Base-by-base conservation (phyloP, 2,329 filamentous ascomycete species). In the Fusarium begoniae region DNA sequence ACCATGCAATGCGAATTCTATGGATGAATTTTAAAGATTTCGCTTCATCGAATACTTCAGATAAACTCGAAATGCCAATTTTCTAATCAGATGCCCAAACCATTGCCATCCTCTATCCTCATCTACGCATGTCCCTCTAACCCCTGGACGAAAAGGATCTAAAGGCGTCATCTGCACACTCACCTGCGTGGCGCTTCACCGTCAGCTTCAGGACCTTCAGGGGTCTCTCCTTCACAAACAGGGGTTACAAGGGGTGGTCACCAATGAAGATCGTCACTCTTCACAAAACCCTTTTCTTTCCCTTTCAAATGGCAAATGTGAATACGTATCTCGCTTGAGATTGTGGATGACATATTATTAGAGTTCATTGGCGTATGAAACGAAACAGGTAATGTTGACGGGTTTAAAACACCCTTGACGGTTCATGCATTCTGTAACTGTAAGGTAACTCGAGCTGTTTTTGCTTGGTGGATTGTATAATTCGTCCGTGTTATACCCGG, bases 211-310 rank as follows among this genome's bases (percentile, higher is more conserved):
- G 18, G 28, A 47, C 28, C 43, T n/a, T 24, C 56, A 59, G 56
- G 56, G 56, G 56, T 38, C 55, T 48, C 30, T 41, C n/a, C 20
- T 26, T 54, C 8, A 28, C 28, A n/a, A n/a, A 6, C 72, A 74
- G 48, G 71, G 71, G 59, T 57, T n/a, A 11, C 43, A 48, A 20
- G 55, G 65, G 55, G 37, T 24, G 5, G 24, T 32, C 20, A 30
- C 59, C 66, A 70, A 74, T 74, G 45, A 69, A 44, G 71, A 72
- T 74, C 71, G 55, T 58, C 67, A 54, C 44, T 24, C n/a, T 38
- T 56, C 6, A 26, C 20, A 30, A n/a, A 62, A 44, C 22, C 22
- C 32, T 35, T 64, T 56, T 22, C 24, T 26, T 6, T 15, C 13
- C 10, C 17, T 11, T 24, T 8, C 12, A 35, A n/a, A 41, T 14